phyloP scores from a whole-genome alignment of 1,284 basidiomycete species.

The Marasmius sp. region DNA sequence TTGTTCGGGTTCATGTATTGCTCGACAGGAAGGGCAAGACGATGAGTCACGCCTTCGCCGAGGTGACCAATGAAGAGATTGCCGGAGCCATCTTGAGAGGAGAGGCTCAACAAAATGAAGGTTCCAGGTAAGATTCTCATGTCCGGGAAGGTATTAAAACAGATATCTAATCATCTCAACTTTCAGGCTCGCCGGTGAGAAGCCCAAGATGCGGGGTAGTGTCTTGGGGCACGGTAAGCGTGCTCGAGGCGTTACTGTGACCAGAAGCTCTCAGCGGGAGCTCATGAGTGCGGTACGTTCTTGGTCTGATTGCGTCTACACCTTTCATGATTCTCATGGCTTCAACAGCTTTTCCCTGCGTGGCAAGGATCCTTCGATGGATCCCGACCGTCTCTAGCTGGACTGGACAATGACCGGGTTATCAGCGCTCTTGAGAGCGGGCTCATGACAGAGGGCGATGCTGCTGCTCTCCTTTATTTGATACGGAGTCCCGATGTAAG shows the following conservation, averaged over 20 bases:
- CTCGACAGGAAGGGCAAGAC: constrained; percentile 80
- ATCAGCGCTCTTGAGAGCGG: constrained; percentile 58
- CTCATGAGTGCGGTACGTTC: constrained; percentile 69
- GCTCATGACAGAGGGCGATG: constrained; percentile 62
- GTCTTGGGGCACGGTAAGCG: constrained; percentile 76
- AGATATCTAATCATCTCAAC: background rate
- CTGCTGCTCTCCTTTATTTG: constrained; percentile 62
- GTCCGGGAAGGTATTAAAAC: constrained; percentile 17
- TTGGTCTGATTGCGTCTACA: background rate
- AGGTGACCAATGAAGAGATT: constrained; percentile 57
- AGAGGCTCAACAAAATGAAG: constrained; percentile 33
- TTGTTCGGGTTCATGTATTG: constrained; percentile 70
- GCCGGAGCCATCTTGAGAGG: constrained; percentile 67
- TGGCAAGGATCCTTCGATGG: constrained; percentile 79
- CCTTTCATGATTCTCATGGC: constrained; percentile 6
- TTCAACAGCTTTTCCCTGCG: constrained; percentile 64
- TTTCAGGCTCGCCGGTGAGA: background rate
- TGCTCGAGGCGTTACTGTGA: constrained; percentile 78
- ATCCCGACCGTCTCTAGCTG: constrained; percentile 60
- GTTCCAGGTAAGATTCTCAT: constrained; percentile 5
- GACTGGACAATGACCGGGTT: constrained; percentile 54
- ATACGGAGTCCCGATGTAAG: constrained; percentile 75
- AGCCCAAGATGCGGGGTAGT: constrained; percentile 38
- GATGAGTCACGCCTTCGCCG: constrained; percentile 76
- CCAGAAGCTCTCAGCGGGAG: constrained; percentile 73